Base-by-base conservation (phyloP, 371 early-diverging fungal species). In the Mortierella sp. region DNA sequence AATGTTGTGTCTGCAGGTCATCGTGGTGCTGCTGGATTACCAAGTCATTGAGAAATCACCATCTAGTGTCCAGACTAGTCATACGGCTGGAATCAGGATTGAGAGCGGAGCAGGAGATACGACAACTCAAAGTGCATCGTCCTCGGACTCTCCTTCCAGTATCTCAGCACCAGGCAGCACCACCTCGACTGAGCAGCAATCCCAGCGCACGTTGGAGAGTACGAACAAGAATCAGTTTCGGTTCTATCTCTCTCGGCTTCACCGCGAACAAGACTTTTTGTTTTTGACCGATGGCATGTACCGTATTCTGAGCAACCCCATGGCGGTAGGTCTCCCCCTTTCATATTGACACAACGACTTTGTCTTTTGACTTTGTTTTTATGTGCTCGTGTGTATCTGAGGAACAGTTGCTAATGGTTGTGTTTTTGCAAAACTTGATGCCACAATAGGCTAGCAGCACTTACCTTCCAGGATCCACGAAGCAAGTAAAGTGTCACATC, bases 381-480 rank as follows among this genome's bases (percentile, higher is more conserved):
- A 11, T 48, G 2, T 16, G 13, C 43, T 3, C 8, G 2, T 22
- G 0, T 22, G 26, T 29, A 37, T 44, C 24, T 50, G 3, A 50
- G 10, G 50, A 50, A 50, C 10, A 50, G 22, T 1, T 53, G 10
- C 53, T 11, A 53, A 53, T 0, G 2, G 4, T 53, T 4, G 24
- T 3, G 24, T 44, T 24, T 24, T 4, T 11, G 11, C 48, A 34
- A 29, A 39, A 47, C 26, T 1, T 39, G 5, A 29, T 55, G 29
- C 29, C 14, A 4, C 10, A 16, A 6, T 72, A 93, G 92, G 89
- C 95, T 9, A 91, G 88, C 34, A 94, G 92, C 64, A 92, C 94
- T 0, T 94, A 94, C 78, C 86, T 96, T 4, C 96, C 96, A 29
- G 93, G 94, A 9, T 93, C 95, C 2, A 93, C 92, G 24, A 94